Base-by-base conservation (phyloP, 305 asterid genomes). In the Fraxinus xanthoxyloides region DNA sequence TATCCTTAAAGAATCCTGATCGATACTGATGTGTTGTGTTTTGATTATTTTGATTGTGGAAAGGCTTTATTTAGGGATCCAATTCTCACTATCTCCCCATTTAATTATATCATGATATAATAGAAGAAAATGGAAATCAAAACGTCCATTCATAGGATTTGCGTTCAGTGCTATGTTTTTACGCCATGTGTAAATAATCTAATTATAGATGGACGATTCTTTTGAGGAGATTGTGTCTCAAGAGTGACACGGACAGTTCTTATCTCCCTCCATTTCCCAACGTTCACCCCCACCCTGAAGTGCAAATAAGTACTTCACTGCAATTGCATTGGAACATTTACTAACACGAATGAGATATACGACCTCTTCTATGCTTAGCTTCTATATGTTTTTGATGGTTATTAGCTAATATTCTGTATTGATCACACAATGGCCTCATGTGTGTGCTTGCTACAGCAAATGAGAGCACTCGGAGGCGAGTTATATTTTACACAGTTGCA, bases 391-490 rank as follows among this genome's bases (percentile, higher is more conserved):
- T 46, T 48, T 35, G 43, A 63, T 76, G 38, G 12, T 54, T 4
- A 8, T 67, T 24, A 19, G 54, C 81, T 74, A 10, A 75, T 35
- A 80, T 65, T n/a, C 51, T 75, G 3, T 70, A 28, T 46, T 72
- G 31, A 23, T 75, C 32, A 7, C 48, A 6, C 13, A 21, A 80
- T 78, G 63, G 74, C 40, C 40, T 35, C 40, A 6, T 35, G 4
- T 76, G 24, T 82, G 56, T 77, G 51, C 24, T 75, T 85, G 59
- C 13, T 87, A 87, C 97, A 93, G 98, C 97, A 77, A 95, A 95
- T 63, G 98, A 95, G 90, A 94, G 97, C 90, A 95, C 98, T 5
- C 84, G 94, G 79, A 91, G 74, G 84, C 97, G 98, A 1, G 97
- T 95, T 21, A 91, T 95, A 82, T 90, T 95, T 56, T 95, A 95